Base-by-base conservation (phyloP, 352 stramenopile genomes). In the Phytophthora pinifolia region DNA sequence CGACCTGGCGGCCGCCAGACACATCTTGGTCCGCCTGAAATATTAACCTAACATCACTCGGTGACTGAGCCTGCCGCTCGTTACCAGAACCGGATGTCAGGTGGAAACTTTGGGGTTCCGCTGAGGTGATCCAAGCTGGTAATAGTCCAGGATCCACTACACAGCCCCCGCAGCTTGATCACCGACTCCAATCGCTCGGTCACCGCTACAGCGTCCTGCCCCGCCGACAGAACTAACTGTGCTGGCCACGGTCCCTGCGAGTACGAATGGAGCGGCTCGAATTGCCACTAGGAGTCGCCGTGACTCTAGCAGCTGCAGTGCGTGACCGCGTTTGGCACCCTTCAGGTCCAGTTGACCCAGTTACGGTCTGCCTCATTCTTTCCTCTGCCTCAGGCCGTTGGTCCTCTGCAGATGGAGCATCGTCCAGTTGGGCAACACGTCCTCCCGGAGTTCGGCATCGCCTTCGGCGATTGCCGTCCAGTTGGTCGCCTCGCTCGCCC, bases 121-220 rank as follows among this genome's bases (percentile, higher is more conserved):
- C 20, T 25, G 20, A 25, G 20, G 20, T 3, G 20, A 25, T 25
- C 20, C 1, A 25, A 3, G n/a, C n/a, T 3, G 1, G 20, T 1
- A 25, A 25, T 4, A 25, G 20, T 1, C 20, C 20, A 25, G 20
- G 20, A 25, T 30, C 15, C 37, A 44, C 37, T 44, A 30, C 37
- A 44, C 37, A 30, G 37, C 37, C 37, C 37, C 17, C 17, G n/a
- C 30, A 31, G 37, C 37, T 44, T 44, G 37, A 30, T 44, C 37
- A 44, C 37, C 37, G 37, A 4, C 9, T 17, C n/a, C 15, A 25
- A 25, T 44, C 17, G 2, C 37, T 30, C 37, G 37, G 18, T 30
- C 17, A 30, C 37, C 37, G 37, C 7, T 29, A 8, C 18, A 30
- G 8, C 37, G 30, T 15, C 17, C 18, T 44, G 37, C 3, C 37